Conservation (phyloP, 345 rosid genomes). For the Mercurialis annua region DNA sequence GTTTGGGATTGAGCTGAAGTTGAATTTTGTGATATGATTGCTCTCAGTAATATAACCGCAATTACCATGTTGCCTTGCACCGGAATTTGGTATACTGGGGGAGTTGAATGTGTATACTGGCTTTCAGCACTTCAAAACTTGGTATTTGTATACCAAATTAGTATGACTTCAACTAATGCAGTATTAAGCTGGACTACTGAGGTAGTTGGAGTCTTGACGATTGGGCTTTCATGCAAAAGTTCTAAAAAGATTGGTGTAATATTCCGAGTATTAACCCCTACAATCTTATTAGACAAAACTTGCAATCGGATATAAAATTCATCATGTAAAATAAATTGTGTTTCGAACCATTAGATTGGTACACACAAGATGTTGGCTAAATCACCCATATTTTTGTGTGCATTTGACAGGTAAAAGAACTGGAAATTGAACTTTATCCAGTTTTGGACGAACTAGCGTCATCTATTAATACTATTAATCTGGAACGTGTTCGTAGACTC, state of each 20-base stretch:
- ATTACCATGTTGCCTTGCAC: neutral
- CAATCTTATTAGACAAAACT: neutral
- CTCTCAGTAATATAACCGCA: neutral
- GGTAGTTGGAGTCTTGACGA: neutral
- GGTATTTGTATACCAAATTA: no score
- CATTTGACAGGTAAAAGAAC: conserved; percentile 67
- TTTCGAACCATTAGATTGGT: neutral
- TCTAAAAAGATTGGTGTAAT: neutral
- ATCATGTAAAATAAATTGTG: neutral
- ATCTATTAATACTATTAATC: conserved; percentile 75
- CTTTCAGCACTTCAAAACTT: neutral
- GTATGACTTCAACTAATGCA: no score
- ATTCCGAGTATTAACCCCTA: neutral
- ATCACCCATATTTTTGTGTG: conserved; percentile 2
- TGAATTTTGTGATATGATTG: neutral
- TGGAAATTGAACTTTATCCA: conserved; percentile 84
- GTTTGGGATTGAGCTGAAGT: neutral
- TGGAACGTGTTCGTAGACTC: conserved; percentile 82
- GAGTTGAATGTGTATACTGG: neutral
- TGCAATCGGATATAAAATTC: neutral
- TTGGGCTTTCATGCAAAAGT: neutral
- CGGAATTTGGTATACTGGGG: neutral
- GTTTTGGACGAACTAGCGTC: conserved; percentile 85
- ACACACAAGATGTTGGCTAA: neutral
- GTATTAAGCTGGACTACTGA: neutral